These are phyloP conservation scores for Mycosarcoma mackinlayi DNA, from an alignment of 1,284 basidiomycete genomes.

Conservation along the genomic window DNA sequence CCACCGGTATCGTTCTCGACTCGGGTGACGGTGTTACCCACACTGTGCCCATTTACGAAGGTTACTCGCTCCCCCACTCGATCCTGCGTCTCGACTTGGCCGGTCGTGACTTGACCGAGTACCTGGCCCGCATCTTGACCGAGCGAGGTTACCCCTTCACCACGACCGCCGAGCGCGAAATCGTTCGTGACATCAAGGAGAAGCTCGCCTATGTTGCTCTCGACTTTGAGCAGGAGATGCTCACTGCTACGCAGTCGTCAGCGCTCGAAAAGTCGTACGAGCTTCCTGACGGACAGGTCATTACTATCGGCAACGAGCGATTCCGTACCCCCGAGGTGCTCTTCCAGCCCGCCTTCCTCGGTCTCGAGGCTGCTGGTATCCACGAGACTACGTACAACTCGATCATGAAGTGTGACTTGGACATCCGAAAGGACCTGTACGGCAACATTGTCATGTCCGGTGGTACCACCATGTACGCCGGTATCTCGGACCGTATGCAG, in stretches of 20 bases:
- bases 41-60: conserved; percentile 94
- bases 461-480: conserved; percentile 97
- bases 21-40: conserved; percentile 94
- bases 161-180: conserved; percentile 90
- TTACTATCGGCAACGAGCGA: conserved; percentile 94
- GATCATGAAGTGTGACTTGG: conserved; percentile 78
- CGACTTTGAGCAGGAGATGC: conserved; percentile 95
- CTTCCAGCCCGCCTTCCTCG: conserved; percentile 94
- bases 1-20: conserved; percentile 91
- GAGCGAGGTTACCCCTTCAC: conserved; percentile 96
- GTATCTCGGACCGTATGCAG: conserved; percentile 96
- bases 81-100: conserved; percentile 94
- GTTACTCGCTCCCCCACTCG: conserved; percentile 93
- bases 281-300: conserved; percentile 94
- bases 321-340: conserved; percentile 97
- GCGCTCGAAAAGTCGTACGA: conserved; percentile 95
- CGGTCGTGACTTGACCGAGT: conserved; percentile 91
- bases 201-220: conserved; percentile 97
- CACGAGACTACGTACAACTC: conserved; percentile 96
- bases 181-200: conserved; percentile 98
- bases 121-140: conserved; percentile 89
- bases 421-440: conserved; percentile 82
- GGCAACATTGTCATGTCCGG: conserved; percentile 94
- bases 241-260: conserved; percentile 90
- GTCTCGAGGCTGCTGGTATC: conserved; percentile 91